These are phyloP conservation scores for Chalciporus sphaerocephalus DNA, from an alignment of 768 basidiomycete genomes.

Conservation along the genomic window DNA sequence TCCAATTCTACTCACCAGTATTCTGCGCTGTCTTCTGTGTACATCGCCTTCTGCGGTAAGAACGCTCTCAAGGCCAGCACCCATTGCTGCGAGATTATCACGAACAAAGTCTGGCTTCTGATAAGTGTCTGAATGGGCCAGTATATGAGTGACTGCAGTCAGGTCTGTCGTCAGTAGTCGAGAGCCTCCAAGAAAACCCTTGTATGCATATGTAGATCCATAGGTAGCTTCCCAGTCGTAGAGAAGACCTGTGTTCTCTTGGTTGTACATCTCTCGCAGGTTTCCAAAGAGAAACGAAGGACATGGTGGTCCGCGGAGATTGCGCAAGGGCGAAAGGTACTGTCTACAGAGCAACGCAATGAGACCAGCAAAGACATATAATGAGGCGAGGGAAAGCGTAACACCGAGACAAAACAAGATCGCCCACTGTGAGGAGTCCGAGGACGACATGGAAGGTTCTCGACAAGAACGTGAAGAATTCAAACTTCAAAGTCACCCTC, in stretches of 20 bases:
- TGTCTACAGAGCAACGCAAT: constrained; percentile 43
- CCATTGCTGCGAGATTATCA: constrained; percentile 49
- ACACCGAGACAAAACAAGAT: constrained; percentile 1
- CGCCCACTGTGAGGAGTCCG: neutral
- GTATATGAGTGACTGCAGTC: constrained; percentile 52
- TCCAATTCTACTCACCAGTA: constrained; percentile 39
- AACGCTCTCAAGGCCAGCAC: constrained; percentile 45
- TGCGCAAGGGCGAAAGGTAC: constrained; percentile 43
- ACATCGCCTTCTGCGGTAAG: constrained; percentile 52
- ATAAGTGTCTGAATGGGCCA: constrained; percentile 52
- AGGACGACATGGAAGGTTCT: constrained; percentile 2
- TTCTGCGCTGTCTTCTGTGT: constrained; percentile 55
- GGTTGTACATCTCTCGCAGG: constrained; percentile 50
- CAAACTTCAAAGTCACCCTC: neutral
- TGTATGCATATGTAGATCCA: constrained; percentile 50
- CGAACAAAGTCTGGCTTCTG: constrained; percentile 59
- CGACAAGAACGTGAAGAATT: neutral
- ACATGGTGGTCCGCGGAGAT: constrained; percentile 43
- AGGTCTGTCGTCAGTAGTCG: constrained; percentile 60
- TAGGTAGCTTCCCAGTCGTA: constrained; percentile 42
- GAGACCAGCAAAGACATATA: constrained; percentile 34
- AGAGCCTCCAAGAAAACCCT: constrained; percentile 47
- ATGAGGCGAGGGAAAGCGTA: constrained; percentile 15
- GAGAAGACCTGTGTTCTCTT: constrained; percentile 52
- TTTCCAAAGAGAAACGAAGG: constrained; percentile 50